phyloP scores from a whole-genome alignment of 257 asterid species.

The Nicotiana tomentosiformis region DNA sequence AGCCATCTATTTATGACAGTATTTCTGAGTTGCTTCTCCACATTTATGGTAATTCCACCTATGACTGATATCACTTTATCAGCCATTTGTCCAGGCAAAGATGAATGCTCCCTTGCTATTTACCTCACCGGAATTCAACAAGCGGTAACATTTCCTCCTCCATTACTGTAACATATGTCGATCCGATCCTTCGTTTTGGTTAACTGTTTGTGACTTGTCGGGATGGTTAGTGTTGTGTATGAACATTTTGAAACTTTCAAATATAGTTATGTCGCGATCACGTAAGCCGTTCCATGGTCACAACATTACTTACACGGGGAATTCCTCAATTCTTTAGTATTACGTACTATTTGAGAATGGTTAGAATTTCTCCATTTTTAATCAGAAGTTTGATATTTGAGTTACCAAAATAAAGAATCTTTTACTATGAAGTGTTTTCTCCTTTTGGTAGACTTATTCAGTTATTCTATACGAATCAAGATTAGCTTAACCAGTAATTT shows the following conservation, averaged over 20 bases:
- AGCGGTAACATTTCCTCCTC: conserved; percentile 36
- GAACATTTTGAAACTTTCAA: background rate
- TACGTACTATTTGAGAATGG: too few species aligned
- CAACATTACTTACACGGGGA: background rate
- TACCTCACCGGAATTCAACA: conserved; percentile 87
- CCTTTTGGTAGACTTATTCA: background rate
- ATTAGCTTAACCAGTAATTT: background rate
- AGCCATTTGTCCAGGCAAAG: conserved; percentile 78
- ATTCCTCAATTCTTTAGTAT: too few species aligned
- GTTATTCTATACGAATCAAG: background rate
- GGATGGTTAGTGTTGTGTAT: background rate
- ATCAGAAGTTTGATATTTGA: background rate
- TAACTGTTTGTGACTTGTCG: background rate
- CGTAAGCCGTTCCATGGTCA: too few species aligned
- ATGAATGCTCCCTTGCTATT: conserved; percentile 76
- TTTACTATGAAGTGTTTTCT: background rate
- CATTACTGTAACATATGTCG: background rate
- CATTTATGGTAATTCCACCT: conserved; percentile 86
- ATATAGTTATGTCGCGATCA: too few species aligned
- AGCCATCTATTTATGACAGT: conserved; percentile 87
- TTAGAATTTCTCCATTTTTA: too few species aligned
- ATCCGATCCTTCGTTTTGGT: background rate
- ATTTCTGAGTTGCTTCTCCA: conserved; percentile 68
- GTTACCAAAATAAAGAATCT: background rate
- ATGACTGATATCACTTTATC: conserved; percentile 77